Evolutionary conservation across 2,329 filamentous ascomycete species (phyloP).

Genomic region (Mariannaea elegans): DNA sequence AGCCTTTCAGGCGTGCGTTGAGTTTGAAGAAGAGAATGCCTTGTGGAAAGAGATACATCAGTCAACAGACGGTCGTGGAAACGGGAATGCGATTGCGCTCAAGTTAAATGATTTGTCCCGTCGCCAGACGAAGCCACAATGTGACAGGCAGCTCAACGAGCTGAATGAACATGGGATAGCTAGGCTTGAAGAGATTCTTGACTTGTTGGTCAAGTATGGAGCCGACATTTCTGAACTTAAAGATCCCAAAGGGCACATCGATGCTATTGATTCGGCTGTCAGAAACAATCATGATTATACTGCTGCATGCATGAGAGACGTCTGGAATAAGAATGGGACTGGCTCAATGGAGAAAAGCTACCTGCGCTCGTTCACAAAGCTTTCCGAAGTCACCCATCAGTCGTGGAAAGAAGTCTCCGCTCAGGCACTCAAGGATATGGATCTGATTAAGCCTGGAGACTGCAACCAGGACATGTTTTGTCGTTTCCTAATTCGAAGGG

Average conservation of each 20-base stretch:
- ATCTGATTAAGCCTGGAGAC: background rate
- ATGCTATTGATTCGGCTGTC: background rate
- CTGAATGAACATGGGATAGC: constrained; percentile 1
- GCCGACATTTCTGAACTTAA: constrained; percentile 17
- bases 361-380: background rate
- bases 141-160: background rate
- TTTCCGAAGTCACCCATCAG: background rate
- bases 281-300: constrained; percentile 18
- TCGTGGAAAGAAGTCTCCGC: background rate
- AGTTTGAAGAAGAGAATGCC: constrained; percentile 26
- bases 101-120: constrained; percentile 1
- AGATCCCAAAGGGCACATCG: background rate
- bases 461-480: background rate
- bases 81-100: background rate
- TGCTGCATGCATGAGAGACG: constrained; percentile 1
- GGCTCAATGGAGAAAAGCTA: no score
- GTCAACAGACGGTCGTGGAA: constrained; percentile 11
- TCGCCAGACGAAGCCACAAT: background rate
- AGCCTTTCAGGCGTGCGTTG: constrained; percentile 29
- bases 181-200: constrained; percentile 36
- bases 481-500: constrained; percentile 21
- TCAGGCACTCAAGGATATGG: background rate
- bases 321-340: background rate
- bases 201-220: constrained; percentile 29
- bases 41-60: constrained; percentile 9